phyloP scores from a whole-genome alignment of 1,139 yeast genomes.

The Saccharomyces uvarum region DNA sequence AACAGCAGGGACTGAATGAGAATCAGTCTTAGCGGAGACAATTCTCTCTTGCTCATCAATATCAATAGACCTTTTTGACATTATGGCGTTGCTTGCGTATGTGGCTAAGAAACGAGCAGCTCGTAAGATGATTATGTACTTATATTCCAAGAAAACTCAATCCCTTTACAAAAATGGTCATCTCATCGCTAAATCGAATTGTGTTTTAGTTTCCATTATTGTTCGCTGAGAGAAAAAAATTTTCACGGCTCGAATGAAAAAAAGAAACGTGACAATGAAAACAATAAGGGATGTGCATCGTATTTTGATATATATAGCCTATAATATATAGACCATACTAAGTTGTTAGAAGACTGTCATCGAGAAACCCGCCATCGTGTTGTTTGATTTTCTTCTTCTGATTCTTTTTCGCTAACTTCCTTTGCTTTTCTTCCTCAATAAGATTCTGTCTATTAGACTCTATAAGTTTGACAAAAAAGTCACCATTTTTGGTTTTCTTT shows the following conservation, averaged over 20 bases:
- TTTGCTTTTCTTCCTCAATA: conserved; percentile 19
- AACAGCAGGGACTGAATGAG: conserved; percentile 32
- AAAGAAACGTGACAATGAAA: neutral
- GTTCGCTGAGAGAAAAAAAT: conserved; percentile 4
- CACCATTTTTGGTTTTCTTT: conserved; percentile 27
- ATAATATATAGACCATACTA: neutral
- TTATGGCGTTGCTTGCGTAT: conserved; percentile 18
- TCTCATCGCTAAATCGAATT: neutral
- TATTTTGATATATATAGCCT: neutral
- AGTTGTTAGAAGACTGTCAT: neutral
- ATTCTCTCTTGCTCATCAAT: conserved; percentile 33
- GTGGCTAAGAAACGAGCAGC: neutral
- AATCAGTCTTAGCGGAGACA: conserved; percentile 34
- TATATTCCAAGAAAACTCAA: neutral
- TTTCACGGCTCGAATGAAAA: neutral
- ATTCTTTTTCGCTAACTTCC: conserved; percentile 16
- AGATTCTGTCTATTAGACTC: conserved; percentile 15
- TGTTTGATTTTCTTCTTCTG: conserved; percentile 12
- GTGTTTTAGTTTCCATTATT: neutral
- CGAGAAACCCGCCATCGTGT: conserved; percentile 2
- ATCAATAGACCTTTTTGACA: conserved; percentile 60
- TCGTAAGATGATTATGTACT: neutral
- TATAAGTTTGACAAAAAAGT: conserved; percentile 18
- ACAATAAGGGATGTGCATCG: neutral
- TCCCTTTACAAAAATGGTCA: neutral